Conservation (phyloP, 257 asterid genomes). For the Scutellaria baicalensis region DNA sequence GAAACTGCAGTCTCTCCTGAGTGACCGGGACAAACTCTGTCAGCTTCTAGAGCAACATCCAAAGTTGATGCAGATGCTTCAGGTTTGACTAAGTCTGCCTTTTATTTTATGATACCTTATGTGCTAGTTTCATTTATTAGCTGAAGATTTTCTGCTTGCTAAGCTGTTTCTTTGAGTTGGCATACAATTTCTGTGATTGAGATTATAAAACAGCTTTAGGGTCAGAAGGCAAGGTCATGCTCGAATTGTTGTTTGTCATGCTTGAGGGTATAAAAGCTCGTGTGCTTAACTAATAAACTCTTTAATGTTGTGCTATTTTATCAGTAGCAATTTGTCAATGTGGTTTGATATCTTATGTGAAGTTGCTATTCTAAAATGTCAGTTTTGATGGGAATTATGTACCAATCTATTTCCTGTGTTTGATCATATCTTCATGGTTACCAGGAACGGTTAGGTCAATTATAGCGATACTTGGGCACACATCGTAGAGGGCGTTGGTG, state of each 20-base stretch:
- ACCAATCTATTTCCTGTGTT: background rate
- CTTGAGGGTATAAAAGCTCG: background rate
- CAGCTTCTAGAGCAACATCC: conserved; percentile 94
- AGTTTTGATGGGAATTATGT: background rate
- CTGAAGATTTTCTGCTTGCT: background rate
- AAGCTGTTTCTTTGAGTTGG: background rate
- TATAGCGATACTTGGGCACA: background rate
- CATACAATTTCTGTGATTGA: background rate
- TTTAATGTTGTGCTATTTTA: background rate
- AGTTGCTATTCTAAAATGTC: background rate
- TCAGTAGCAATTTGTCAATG: background rate
- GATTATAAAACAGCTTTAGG: background rate
- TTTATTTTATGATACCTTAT: background rate
- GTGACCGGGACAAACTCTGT: conserved; percentile 93
- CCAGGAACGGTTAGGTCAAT: conserved; percentile 21
- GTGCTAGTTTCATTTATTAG: background rate
- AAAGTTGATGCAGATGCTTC: conserved; percentile 92
- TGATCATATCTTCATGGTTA: background rate
- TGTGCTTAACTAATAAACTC: background rate
- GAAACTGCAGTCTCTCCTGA: conserved; percentile 46
- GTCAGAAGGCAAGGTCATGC: background rate
- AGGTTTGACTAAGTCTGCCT: conserved; percentile 9
- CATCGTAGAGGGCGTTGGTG: background rate
- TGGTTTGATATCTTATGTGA: background rate
- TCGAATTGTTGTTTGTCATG: background rate